phyloP scores from a whole-genome alignment of 2,329 filamentous ascomycete species.

The Penicillium vulpinum region DNA sequence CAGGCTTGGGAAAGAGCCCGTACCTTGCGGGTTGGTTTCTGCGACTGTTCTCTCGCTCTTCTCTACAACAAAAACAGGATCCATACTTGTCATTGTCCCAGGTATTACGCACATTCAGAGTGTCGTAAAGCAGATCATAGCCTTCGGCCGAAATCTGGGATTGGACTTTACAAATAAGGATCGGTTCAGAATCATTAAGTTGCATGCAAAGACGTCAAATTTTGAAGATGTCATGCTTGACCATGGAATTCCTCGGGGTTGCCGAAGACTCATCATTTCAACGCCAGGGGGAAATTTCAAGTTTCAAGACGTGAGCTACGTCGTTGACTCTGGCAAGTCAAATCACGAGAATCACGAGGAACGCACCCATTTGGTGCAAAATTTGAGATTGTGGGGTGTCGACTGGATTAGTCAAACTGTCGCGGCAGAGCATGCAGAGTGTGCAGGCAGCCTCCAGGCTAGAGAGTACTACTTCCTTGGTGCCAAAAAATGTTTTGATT shows the following conservation, averaged over 20 bases:
- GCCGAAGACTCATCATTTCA: slow-evolving; percentile 52
- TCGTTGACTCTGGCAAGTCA: slow-evolving; percentile 52
- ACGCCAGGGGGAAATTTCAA: slow-evolving; percentile 56
- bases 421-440: slow-evolving; percentile 50
- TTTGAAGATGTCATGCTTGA: too few species aligned
- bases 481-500: slow-evolving; percentile 37
- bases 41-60: slow-evolving; percentile 50
- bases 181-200: slow-evolving; percentile 46
- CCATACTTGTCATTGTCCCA: slow-evolving; percentile 53
- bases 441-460: slow-evolving; percentile 51
- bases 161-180: slow-evolving; percentile 44
- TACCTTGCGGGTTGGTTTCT: slow-evolving; percentile 46
- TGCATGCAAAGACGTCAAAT: slow-evolving; percentile 55
- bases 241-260: slow-evolving; percentile 40
- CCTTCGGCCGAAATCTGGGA: slow-evolving; percentile 27
- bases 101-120: slow-evolving; percentile 44
- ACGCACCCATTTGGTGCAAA: slow-evolving; percentile 44
- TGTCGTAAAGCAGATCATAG: slow-evolving; percentile 32
- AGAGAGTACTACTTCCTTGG: slow-evolving; percentile 54
- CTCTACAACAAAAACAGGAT: slow-evolving; percentile 44
- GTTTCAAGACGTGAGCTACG: slow-evolving; percentile 53
- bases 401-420: slow-evolving; percentile 52
- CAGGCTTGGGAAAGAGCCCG: neutral
- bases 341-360: slow-evolving; percentile 28
- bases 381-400: slow-evolving; percentile 44